Evolutionary conservation across 1,284 basidiomycete genomes (phyloP).

Genomic region (Cryptococcus hybrid): DNA sequence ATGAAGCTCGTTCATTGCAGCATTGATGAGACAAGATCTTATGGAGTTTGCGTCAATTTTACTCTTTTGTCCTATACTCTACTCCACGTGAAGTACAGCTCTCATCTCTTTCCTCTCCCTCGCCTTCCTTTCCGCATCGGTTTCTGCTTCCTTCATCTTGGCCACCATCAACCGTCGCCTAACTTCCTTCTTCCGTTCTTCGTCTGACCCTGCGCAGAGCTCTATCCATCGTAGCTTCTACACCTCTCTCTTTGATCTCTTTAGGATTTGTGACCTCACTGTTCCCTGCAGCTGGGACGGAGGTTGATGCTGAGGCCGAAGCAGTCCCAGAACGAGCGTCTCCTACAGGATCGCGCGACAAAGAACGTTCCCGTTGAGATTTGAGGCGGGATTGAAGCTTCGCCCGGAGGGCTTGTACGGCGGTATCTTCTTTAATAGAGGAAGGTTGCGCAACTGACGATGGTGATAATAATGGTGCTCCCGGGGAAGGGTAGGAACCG

Average conservation of each 20-base stretch:
- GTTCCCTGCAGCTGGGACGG: slow-evolving; percentile 15
- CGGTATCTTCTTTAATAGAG: background rate
- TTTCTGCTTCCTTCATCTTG: slow-evolving; percentile 32
- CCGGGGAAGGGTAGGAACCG: background rate
- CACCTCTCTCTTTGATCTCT: background rate
- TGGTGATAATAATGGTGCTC: background rate
- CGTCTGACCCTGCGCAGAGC: slow-evolving; percentile 16
- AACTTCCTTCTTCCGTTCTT: slow-evolving; percentile 26
- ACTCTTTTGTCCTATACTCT: no score
- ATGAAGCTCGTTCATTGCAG: no score
- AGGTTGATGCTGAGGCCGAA: background rate
- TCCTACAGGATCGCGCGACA: background rate
- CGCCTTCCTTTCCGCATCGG: slow-evolving; percentile 23
- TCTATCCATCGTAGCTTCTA: slow-evolving; percentile 14
- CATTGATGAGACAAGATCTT: no score
- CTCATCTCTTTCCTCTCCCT: slow-evolving; percentile 1
- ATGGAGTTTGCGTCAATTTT: no score
- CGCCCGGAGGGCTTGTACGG: slow-evolving; percentile 11
- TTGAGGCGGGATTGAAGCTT: slow-evolving; percentile 23
- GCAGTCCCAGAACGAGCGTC: background rate
- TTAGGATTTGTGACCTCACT: slow-evolving; percentile 16
- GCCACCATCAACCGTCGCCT: slow-evolving; percentile 30
- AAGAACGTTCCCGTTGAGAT: slow-evolving; percentile 23
- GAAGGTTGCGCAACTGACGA: background rate
- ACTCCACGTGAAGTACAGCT: no score